Conservation (phyloP, 371 early-diverging fungal species). For the Rhizopus sp. region DNA sequence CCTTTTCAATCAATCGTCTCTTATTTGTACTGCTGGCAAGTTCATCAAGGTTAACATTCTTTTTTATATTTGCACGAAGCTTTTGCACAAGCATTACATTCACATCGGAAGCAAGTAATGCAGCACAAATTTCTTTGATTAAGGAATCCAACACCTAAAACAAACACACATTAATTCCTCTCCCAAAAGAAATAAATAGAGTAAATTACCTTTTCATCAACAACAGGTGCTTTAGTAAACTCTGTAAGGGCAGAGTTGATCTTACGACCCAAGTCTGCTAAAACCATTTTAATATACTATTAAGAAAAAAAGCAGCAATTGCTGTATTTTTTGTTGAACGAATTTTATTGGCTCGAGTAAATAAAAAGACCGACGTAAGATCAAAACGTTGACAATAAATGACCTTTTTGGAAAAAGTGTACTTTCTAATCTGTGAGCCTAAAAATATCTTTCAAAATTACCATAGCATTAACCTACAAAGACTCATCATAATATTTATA, state of each 20-base stretch:
- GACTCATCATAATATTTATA: no score
- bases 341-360: no score
- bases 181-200: not conserved
- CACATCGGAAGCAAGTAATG: slow-evolving; percentile 94
- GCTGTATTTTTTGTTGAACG: no score
- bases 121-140: slow-evolving; percentile 87
- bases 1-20: slow-evolving; percentile 88
- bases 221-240: slow-evolving; percentile 81
- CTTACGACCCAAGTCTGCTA: slow-evolving; percentile 89
- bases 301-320: not conserved
- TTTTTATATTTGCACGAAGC: slow-evolving; percentile 88
- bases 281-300: slow-evolving; percentile 62
- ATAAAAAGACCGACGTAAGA: no score
- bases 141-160: slow-evolving; percentile 80
- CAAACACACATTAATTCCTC: not conserved
- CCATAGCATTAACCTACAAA: no score
- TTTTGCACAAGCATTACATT: slow-evolving; percentile 88
- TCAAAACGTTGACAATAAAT: no score
- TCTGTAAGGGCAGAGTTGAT: slow-evolving; percentile 83
- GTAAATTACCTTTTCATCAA: slow-evolving; percentile 79
- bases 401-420: no score
- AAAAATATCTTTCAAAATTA: no score
- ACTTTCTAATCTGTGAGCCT: no score
- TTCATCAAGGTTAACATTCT: slow-evolving; percentile 80
- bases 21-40: slow-evolving; percentile 82